These are phyloP conservation scores for Suillus bovinus DNA, from an alignment of 768 basidiomycete genomes.

Conservation along the genomic window DNA sequence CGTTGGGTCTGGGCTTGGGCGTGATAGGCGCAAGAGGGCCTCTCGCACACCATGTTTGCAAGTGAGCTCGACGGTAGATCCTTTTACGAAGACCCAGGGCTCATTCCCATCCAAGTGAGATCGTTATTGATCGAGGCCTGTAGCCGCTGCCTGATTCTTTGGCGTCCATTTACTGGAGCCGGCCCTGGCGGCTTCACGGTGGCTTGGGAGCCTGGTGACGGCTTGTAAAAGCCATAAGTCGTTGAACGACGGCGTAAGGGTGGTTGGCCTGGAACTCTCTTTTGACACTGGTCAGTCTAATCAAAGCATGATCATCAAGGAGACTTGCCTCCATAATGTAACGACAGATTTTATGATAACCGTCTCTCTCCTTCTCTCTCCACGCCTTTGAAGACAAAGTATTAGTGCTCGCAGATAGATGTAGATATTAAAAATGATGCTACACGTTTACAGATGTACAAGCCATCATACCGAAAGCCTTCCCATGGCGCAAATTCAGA, in stretches of 20 bases:
- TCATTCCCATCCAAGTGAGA: no score
- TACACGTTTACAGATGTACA: constrained; percentile 28
- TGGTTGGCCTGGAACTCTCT: constrained; percentile 32
- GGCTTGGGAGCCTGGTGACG: not conserved
- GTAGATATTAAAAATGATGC: not conserved
- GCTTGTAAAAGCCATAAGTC: not conserved
- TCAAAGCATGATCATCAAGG: not conserved
- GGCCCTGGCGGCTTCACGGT: not conserved
- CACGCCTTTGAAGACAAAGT: constrained; percentile 17
- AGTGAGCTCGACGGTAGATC: not conserved
- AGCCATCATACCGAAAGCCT: constrained; percentile 32
- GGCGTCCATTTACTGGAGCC: not conserved
- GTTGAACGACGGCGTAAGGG: constrained; percentile 18
- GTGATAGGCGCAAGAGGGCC: not conserved
- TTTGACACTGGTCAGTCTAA: not conserved
- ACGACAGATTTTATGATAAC: constrained; percentile 23
- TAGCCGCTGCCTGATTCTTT: not conserved
- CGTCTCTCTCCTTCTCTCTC: constrained; percentile 16
- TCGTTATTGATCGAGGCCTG: no score
- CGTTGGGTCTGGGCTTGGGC: not conserved
- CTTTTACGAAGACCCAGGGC: not conserved
- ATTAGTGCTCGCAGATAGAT: not conserved
- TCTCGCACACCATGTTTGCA: not conserved
- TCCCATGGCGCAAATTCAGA: constrained; percentile 27
- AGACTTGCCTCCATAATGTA: constrained; percentile 25